Conservation (phyloP, 768 basidiomycete species). For the Trametes cingulata region DNA sequence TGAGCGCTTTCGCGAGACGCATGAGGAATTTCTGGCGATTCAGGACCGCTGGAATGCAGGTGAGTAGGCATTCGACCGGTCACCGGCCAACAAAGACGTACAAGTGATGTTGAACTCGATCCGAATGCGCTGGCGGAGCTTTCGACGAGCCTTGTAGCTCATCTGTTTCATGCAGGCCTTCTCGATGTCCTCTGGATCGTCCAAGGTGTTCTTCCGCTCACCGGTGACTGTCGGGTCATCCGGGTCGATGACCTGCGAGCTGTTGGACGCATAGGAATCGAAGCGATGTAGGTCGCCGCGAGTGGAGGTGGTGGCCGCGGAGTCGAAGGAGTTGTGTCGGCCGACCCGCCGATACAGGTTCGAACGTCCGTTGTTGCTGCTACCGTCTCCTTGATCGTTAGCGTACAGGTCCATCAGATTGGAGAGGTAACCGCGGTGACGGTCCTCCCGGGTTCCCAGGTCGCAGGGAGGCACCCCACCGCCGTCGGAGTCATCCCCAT, state of each 20-base stretch:
- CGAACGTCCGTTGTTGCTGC: background rate
- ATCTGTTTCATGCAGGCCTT: conserved; percentile 60
- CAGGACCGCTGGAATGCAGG: conserved; percentile 58
- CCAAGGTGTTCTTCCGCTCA: conserved; percentile 45
- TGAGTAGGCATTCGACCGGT: background rate
- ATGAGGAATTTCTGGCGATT: conserved; percentile 85
- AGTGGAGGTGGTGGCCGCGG: conserved; percentile 8
- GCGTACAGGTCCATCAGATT: conserved; percentile 57
- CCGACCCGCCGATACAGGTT: conserved; percentile 14
- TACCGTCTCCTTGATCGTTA: conserved; percentile 29
- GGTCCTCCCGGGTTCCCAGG: conserved; percentile 22
- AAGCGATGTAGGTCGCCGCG: conserved; percentile 31
- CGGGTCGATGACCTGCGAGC: conserved; percentile 61
- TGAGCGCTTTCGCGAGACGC: conserved; percentile 81
- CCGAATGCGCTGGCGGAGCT: conserved; percentile 60
- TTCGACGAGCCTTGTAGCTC: conserved; percentile 68
- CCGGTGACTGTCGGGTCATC: conserved; percentile 76
- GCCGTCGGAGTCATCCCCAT: conserved; percentile 37
- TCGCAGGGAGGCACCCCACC: conserved; percentile 21
- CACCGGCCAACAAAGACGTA: conserved; percentile 34
- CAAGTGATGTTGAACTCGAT: conserved; percentile 79
- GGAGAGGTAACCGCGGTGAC: conserved; percentile 49
- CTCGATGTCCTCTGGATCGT: conserved; percentile 64
- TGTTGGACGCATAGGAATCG: conserved; percentile 44
- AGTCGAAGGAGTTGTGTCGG: conserved; percentile 25